Evolutionary conservation across 257 asterid genomes (phyloP).

Genomic region (Solanum tacnaense): DNA sequence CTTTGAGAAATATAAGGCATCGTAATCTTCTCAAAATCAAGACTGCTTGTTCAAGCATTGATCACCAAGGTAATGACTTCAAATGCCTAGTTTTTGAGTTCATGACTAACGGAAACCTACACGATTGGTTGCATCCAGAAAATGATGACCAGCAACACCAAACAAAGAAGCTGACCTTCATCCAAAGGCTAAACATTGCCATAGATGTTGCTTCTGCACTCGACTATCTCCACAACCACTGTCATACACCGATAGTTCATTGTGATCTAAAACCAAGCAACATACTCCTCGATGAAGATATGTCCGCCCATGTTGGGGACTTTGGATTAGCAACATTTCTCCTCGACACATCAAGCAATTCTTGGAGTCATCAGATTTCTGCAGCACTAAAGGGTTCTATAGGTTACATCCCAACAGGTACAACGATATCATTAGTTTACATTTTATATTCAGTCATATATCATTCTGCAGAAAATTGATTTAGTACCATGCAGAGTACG

Average conservation of each 20-base stretch:
- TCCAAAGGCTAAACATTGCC: conserved; percentile 18
- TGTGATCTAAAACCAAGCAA: conserved; percentile 41
- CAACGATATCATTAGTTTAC: background rate
- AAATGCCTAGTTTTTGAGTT: conserved; percentile 21
- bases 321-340: conserved; percentile 32
- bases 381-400: conserved; percentile 26
- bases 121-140: conserved; percentile 20
- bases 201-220: conserved; percentile 33
- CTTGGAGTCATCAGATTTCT: background rate
- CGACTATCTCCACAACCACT: conserved; percentile 26
- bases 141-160: background rate
- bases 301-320: conserved; percentile 29
- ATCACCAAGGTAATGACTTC: conserved; percentile 27
- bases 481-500: conserved; percentile 20
- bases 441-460: background rate
- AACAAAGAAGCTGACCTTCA: background rate
- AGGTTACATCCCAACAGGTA: conserved; percentile 40
- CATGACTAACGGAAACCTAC: conserved; percentile 29
- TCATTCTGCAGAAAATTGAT: background rate
- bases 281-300: conserved; percentile 27
- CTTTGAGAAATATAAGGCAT: conserved; percentile 23
- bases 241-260: conserved; percentile 18
- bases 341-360: background rate
- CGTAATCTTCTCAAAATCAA: conserved; percentile 25
- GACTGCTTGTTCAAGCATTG: conserved; percentile 24